Evolutionary conservation across 306 rosid genomes (phyloP).

Genomic region (Medicago arabica): DNA sequence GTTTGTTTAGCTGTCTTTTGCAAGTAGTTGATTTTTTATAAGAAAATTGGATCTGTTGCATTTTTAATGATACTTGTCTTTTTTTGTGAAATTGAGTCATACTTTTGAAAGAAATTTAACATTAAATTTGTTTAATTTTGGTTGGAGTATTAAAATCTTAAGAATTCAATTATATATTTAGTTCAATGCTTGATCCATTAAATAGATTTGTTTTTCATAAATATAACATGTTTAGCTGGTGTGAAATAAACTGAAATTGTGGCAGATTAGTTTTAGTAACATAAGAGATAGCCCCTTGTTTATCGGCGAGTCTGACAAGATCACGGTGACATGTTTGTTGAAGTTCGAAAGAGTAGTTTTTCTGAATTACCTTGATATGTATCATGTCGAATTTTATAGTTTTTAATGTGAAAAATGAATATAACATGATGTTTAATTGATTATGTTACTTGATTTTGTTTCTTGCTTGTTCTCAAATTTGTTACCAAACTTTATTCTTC

Average conservation of each 20-base stretch:
- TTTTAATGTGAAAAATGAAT: not conserved
- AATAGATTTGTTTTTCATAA: not conserved
- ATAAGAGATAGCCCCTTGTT: no score
- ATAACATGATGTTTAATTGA: not conserved
- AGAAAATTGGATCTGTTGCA: not conserved
- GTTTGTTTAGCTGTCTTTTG: no score
- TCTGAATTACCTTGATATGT: not conserved
- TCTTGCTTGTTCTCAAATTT: constrained; percentile 8
- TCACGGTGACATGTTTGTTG: not conserved
- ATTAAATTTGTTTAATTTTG: not conserved
- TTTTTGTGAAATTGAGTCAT: not conserved
- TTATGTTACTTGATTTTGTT: not conserved
- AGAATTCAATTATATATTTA: no score
- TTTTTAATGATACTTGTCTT: not conserved
- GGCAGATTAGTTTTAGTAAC: not conserved
- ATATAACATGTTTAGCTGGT: not conserved
- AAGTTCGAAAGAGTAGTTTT: not conserved
- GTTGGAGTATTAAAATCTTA: not conserved
- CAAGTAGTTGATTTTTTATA: no score
- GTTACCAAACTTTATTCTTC: not conserved
- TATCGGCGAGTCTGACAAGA: not conserved
- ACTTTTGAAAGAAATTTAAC: not conserved
- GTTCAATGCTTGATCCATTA: not conserved
- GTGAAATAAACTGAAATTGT: not conserved
- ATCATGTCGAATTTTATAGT: not conserved